Conservation (phyloP, 1,284 basidiomycete species). For the Cerrena zonata region DNA sequence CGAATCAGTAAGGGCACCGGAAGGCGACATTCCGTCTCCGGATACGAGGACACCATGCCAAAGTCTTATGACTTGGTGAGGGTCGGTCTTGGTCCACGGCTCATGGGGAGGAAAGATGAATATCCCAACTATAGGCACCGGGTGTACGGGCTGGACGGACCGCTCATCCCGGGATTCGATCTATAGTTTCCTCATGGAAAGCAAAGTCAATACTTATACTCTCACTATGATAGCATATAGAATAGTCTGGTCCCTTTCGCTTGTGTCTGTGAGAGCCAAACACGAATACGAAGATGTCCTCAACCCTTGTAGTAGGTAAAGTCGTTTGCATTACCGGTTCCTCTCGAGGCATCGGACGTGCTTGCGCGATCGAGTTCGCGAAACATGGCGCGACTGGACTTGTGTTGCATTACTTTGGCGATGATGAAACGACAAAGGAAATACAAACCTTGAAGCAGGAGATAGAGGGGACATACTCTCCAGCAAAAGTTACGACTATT, state of each 20-base stretch:
- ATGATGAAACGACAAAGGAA: slow-evolving; percentile 50
- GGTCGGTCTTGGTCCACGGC: not conserved
- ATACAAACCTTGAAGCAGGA: slow-evolving; percentile 41
- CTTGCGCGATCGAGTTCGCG: slow-evolving; percentile 60
- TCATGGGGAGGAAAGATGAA: not conserved
- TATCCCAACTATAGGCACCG: not conserved
- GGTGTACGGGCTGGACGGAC: not conserved
- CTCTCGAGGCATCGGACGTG: slow-evolving; percentile 76
- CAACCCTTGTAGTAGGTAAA: no score
- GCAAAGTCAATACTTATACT: not conserved
- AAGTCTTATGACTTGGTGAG: not conserved
- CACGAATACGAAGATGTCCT: no score
- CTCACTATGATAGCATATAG: not conserved
- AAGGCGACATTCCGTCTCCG: not conserved
- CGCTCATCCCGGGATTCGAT: not conserved
- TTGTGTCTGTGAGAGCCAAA: not conserved
- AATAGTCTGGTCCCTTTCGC: not conserved
- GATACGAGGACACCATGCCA: not conserved
- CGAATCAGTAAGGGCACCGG: not conserved
- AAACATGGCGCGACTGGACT: slow-evolving; percentile 65
- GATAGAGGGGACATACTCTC: slow-evolving; percentile 33
- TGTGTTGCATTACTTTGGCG: slow-evolving; percentile 68
- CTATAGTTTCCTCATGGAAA: not conserved
- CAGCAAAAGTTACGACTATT: slow-evolving; percentile 37
- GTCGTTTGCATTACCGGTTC: slow-evolving; percentile 71